Evolutionary conservation across 2,329 filamentous ascomycete species (phyloP), one percentile per base, ranked within the genome.

Genomic region (Fusarium globosum): DNA sequence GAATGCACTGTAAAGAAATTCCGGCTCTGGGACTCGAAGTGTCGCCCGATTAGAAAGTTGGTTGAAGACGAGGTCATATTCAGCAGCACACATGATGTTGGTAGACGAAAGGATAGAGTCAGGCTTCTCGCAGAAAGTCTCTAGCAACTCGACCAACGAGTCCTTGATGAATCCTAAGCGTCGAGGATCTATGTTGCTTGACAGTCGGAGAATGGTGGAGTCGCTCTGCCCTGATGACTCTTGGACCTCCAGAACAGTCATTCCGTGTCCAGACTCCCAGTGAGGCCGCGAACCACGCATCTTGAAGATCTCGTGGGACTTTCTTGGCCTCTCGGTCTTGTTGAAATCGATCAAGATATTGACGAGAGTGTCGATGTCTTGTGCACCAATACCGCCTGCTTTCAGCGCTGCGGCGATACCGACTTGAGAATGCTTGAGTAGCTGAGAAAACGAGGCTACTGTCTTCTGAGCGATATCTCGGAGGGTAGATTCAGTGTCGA

Each of bases 401-500:
- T 59, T 68, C 0, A 64, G 60, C 3, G 65, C 78, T 68, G 18
- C 73, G 51, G 41, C 52, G 1, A 82, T 61, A 11, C 78, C 77
- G 11, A 76, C 42, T 15, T 80, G 68, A 30, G 77, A 80, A 45
- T 81, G 76, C 48, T 57, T 72, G 14, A 64, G 30, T 0, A 65
- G 35, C 23, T 68, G 60, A 9, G 65, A 38, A n/a, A 68, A 68
- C 2, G 45, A 61, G 4, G 41, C 30, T 1, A 64, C 20, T 4
- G 65, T 38, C 20, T 12, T 61, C 57, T 69, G 65, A 16, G 64
- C 48, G 6, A 69, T 9, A 6, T 76, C 64, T 20, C 65, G 51
- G 14, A 88, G 49, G 4, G 70, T 60, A 14, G 49, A 60, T 2
- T 71, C 52, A 16, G 68, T 46, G 2, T 65, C 62, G 1, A 80